Evolutionary conservation across 2,329 filamentous ascomycete genomes (phyloP).

Genomic region (Colletotrichum aenigma): DNA sequence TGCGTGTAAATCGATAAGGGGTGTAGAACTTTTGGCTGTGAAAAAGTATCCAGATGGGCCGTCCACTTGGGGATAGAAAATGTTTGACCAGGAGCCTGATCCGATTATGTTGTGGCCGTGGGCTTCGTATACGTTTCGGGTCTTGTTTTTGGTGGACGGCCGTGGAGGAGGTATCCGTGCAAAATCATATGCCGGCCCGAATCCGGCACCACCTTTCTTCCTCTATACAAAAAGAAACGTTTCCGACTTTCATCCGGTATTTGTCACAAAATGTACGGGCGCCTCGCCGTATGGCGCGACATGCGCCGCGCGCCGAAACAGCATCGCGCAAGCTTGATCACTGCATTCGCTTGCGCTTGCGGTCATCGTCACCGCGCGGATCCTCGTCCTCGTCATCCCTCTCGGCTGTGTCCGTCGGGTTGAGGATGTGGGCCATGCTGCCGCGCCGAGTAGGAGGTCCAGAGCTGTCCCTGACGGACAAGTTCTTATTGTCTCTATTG

Average conservation of each 20-base stretch:
- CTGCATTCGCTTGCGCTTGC: slow-evolving; percentile 66
- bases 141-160: neutral
- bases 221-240: slow-evolving; percentile 8
- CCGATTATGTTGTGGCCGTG: slow-evolving; percentile 9
- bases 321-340: slow-evolving; percentile 27
- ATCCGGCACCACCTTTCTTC: neutral
- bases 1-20: neutral
- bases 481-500: slow-evolving; percentile 53
- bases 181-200: neutral
- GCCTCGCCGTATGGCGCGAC: neutral
- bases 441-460: slow-evolving; percentile 61
- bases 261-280: slow-evolving; percentile 14
- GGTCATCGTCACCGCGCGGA: slow-evolving; percentile 59
- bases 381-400: slow-evolving; percentile 62
- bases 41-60: neutral
- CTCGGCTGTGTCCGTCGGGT: slow-evolving; percentile 61
- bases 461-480: slow-evolving; percentile 58
- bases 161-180: neutral
- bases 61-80: neutral
- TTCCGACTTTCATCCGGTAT: neutral
- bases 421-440: slow-evolving; percentile 69
- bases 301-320: neutral
- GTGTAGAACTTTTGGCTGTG: neutral
- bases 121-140: slow-evolving; percentile 13
- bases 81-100: neutral